phyloP scores from a whole-genome alignment of 2,329 filamentous ascomycete species.

The Aspergillus ustus region DNA sequence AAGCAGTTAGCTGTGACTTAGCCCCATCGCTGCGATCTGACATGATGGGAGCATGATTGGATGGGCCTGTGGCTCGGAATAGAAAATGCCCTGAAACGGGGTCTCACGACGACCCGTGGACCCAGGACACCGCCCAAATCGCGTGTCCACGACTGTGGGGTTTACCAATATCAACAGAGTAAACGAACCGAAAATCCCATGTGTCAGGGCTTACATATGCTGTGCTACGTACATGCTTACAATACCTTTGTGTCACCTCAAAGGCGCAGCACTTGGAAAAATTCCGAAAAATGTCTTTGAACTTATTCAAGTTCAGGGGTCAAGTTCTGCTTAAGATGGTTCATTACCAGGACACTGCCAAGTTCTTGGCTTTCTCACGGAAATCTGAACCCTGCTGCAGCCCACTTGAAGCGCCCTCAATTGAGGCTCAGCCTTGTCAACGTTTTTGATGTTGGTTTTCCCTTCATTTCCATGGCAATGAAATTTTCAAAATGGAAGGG shows the following conservation, averaged over 20 bases:
- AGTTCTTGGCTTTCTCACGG: background rate
- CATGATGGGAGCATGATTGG: background rate
- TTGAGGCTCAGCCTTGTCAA: background rate
- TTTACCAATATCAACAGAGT: background rate
- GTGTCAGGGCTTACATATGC: background rate
- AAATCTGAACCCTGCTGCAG: background rate
- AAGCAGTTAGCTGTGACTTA: background rate
- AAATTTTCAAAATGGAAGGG: no score
- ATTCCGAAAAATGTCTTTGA: background rate
- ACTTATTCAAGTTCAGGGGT: background rate
- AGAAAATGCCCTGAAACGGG: background rate
- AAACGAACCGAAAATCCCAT: background rate
- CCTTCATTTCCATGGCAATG: no score
- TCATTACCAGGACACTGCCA: background rate
- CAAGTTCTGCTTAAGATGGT: background rate
- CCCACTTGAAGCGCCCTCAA: background rate
- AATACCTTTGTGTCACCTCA: background rate
- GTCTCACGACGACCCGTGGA: background rate
- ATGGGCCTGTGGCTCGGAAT: background rate
- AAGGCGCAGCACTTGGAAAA: background rate
- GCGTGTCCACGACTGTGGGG: background rate
- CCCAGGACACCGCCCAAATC: background rate
- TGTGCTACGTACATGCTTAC: no score
- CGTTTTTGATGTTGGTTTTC: background rate
- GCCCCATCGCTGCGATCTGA: background rate